Percentiles rank a stretch among this genome's conserved stretches.
Conservation (phyloP, 2,329 filamentous ascomycete species). For the Trichophyton rubrum region DNA sequence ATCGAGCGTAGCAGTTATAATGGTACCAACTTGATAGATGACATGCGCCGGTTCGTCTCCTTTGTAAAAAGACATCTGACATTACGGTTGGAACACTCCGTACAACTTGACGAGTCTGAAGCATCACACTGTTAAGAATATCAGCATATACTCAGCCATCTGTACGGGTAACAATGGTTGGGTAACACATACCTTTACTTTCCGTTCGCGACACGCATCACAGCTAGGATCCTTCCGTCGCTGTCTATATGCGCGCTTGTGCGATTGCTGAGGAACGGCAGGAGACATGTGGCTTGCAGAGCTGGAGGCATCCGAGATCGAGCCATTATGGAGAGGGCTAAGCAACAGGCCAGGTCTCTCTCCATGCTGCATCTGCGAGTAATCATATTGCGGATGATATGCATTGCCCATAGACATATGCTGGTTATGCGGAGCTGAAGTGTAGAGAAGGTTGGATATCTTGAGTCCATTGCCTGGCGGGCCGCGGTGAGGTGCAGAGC, state of each 20-base stretch:
- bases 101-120: conserved; percentile 90
- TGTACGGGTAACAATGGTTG: background rate
- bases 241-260: conserved; percentile 91
- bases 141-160: background rate
- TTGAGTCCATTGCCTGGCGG: conserved; percentile 29
- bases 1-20: conserved; percentile 2
- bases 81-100: conserved; percentile 90
- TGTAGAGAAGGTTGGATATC: conserved; percentile 32
- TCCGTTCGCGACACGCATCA: conserved; percentile 82
- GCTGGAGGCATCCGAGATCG: conserved; percentile 27
- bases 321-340: conserved; percentile 26
- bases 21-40: conserved; percentile 69
- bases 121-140: conserved; percentile 60
- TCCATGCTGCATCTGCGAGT: conserved; percentile 28
- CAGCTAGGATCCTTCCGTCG: conserved; percentile 93
- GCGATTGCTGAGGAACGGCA: conserved; percentile 48
- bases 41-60: conserved; percentile 97
- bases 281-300: conserved; percentile 25
- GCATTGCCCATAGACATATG: conserved; percentile 18
- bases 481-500: conserved; percentile 27
- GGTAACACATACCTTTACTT: conserved; percentile 44
- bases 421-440: conserved; percentile 20
- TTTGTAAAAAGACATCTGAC: conserved; percentile 99
- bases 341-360: conserved; percentile 25
- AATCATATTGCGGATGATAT: conserved; percentile 30